Conservation (phyloP, 1,284 basidiomycete genomes). For the Boletus semigastroideus region DNA sequence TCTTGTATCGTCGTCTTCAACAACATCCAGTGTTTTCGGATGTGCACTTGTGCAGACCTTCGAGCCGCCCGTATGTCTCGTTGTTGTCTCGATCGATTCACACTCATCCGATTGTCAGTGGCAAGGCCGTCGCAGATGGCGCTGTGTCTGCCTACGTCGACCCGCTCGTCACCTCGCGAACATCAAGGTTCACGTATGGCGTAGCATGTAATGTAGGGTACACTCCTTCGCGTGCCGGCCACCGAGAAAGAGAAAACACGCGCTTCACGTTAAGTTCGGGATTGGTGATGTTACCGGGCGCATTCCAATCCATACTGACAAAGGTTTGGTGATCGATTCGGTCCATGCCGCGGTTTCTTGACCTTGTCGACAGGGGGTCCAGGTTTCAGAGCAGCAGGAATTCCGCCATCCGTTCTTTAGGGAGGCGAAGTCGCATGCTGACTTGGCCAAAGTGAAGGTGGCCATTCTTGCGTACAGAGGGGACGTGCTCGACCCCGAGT, state of each 20-base stretch:
- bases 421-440: neutral
- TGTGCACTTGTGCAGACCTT: conserved; percentile 37
- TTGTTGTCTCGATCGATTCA: too few relatives aligned
- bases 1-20: conserved; percentile 41
- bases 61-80: conserved; percentile 34
- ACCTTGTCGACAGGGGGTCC: conserved; percentile 23
- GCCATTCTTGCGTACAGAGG: conserved; percentile 15
- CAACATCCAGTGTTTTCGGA: conserved; percentile 28
- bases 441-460: neutral
- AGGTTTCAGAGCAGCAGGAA: conserved; percentile 19
- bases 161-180: neutral
- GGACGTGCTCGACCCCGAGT: conserved; percentile 5
- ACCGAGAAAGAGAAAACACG: conserved; percentile 26
- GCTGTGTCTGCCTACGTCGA: conserved; percentile 3
- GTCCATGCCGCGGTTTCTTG: neutral
- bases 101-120: conserved; percentile 34
- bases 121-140: conserved; percentile 44
- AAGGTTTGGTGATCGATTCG: conserved; percentile 20
- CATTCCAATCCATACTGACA: conserved; percentile 31
- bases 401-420: neutral
- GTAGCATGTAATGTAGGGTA: conserved; percentile 26
- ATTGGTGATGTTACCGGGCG: conserved; percentile 13
- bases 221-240: conserved; percentile 31
- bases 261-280: conserved; percentile 16
- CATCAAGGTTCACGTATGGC: conserved; percentile 43